Evolutionary conservation across 768 basidiomycete genomes (phyloP).

Genomic region (Agaricus blazei): DNA sequence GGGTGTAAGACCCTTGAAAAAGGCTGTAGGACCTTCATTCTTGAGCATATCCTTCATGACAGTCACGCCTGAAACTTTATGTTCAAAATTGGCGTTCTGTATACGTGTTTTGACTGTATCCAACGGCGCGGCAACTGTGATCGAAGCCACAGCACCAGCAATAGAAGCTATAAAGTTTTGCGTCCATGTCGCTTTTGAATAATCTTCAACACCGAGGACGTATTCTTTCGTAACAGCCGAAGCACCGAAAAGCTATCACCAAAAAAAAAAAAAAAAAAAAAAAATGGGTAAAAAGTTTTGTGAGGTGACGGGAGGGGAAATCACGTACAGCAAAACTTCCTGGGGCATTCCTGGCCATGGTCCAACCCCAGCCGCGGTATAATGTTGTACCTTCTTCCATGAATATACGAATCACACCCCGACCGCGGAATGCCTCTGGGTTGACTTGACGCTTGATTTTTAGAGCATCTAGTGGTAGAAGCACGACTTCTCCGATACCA

Average conservation of each 20-base stretch:
- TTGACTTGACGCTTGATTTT: constrained; percentile 99
- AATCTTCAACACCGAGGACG: constrained; percentile 82
- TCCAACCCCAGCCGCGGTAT: constrained; percentile 99
- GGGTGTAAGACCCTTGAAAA: constrained; percentile 97
- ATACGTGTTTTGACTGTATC: constrained; percentile 97
- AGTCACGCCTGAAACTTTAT: constrained; percentile 70
- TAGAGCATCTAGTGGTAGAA: constrained; percentile 94
- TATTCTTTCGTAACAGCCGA: constrained; percentile 95
- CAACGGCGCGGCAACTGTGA: constrained; percentile 93
- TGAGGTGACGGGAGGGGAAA: neutral
- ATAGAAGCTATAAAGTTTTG: constrained; percentile 98
- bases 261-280: neutral
- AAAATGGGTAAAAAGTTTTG: neutral
- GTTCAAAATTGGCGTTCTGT: constrained; percentile 96
- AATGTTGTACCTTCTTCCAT: constrained; percentile 87
- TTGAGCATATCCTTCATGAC: constrained; percentile 83
- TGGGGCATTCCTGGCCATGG: constrained; percentile 95
- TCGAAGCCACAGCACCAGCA: constrained; percentile 90
- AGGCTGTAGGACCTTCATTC: constrained; percentile 77
- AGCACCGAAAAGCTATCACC: constrained; percentile 87
- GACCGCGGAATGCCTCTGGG: constrained; percentile 95
- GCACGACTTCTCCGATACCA: constrained; percentile 94
- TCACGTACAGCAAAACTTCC: constrained; percentile 85
- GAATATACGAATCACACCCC: constrained; percentile 85
- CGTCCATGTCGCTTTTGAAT: constrained; percentile 90